phyloP scores from a whole-genome alignment of 2,329 filamentous ascomycete genomes.

The Xylaria sp. region DNA sequence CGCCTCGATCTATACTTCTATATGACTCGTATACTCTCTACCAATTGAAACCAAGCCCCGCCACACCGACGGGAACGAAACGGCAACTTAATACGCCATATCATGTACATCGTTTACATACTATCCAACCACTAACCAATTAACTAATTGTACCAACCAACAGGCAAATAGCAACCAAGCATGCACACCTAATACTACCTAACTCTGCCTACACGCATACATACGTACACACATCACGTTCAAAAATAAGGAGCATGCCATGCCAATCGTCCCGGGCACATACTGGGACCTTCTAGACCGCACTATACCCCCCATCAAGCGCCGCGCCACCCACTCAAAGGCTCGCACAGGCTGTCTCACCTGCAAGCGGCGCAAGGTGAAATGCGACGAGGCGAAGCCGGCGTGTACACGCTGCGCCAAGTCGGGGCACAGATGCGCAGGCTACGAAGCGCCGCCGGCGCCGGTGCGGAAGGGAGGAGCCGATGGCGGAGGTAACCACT shows the following conservation, averaged over 20 bases:
- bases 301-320: slow-evolving; percentile 35
- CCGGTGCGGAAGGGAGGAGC: slow-evolving; percentile 20
- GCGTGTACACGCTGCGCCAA: slow-evolving; percentile 40
- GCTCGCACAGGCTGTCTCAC: slow-evolving; percentile 43
- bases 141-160: background rate
- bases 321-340: slow-evolving; percentile 40
- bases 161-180: background rate
- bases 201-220: background rate
- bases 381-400: slow-evolving; percentile 44
- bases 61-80: background rate
- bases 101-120: background rate
- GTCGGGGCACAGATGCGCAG: slow-evolving; percentile 38
- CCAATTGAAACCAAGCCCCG: slow-evolving; percentile 13
- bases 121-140: background rate
- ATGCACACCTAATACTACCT: background rate
- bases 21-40: slow-evolving; percentile 18
- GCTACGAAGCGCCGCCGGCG: slow-evolving; percentile 29
- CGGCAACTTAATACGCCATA: background rate
- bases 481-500: background rate
- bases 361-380: slow-evolving; percentile 42
- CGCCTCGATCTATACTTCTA: background rate
- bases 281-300: slow-evolving; percentile 43
- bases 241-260: slow-evolving; percentile 33
- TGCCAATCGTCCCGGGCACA: slow-evolving; percentile 39
- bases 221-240: background rate